phyloP scores from a whole-genome alignment of 768 basidiomycete species.

The Leccinum disarticulatum region DNA sequence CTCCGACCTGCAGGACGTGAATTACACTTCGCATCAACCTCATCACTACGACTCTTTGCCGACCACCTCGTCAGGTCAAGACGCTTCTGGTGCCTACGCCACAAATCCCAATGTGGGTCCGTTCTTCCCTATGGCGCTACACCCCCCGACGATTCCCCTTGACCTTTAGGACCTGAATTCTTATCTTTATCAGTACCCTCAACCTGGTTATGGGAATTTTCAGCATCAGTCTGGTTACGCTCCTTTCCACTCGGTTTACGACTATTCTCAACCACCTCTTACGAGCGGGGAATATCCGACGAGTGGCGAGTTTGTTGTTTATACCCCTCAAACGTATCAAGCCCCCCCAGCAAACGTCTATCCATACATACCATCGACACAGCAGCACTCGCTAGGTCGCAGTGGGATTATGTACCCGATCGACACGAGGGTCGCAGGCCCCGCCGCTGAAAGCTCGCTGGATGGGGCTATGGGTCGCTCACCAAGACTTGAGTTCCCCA shows the following conservation, averaged over 20 bases:
- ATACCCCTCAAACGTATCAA: constrained; percentile 5
- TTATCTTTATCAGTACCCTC: not conserved
- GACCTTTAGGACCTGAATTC: constrained; percentile 7
- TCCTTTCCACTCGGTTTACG: not conserved
- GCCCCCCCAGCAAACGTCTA: not conserved
- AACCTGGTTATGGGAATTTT: not conserved
- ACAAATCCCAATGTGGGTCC: constrained; percentile 9
- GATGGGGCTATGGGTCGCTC: constrained; percentile 8
- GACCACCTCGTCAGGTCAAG: not conserved
- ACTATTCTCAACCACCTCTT: not conserved
- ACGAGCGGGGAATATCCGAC: not conserved
- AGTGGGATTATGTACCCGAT: not conserved
- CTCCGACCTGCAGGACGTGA: constrained; percentile 9
- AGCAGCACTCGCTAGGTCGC: not conserved
- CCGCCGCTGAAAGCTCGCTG: not conserved
- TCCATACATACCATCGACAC: constrained; percentile 1
- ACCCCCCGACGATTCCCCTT: not conserved
- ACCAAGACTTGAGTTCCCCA: constrained; percentile 2
- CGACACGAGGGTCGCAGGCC: not conserved
- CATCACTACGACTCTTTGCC: not conserved
- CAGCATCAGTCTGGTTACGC: not conserved
- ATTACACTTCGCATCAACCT: not conserved
- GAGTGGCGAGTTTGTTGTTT: not conserved
- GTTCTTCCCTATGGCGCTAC: not conserved
- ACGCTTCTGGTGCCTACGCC: not conserved